Base-by-base conservation (phyloP, 2,329 filamentous ascomycete genomes). In the Talaromyces pinophilus region DNA sequence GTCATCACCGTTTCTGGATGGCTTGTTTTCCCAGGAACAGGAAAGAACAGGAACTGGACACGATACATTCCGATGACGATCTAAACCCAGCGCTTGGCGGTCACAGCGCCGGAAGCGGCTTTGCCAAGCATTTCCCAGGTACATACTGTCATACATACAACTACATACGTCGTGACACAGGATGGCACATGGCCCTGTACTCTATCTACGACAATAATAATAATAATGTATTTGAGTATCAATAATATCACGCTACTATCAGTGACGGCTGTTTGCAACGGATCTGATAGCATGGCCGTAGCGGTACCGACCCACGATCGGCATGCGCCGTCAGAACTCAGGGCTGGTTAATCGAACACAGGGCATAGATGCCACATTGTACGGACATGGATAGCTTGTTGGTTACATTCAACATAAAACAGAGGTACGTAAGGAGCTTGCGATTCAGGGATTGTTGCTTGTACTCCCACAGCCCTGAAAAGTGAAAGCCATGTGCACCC, bases 31-130 rank as follows among this genome's bases (percentile, higher is more conserved):
- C 48, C 40, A 44, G 57, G 57, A 44, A n/a, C 57, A 44, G 55
- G 33, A 59, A 33, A 28, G 54, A 30, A 19, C 17, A 19, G 33
- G 33, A n/a, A 38, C 33, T 22, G n/a, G 54, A 40, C 19, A 60
- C 38, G 35, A 44, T 42, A 46, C 38, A 60, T 60, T 46, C 38
- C 57, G 57, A 60, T 59, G 33, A 42, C 28, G 57, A 42, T 46
- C 57, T 33, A 33, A 60, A 40, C 25, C 33, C 22, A 60, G 57
- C 25, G 25, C 57, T 59, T 59, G 57, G 57, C 40, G 19, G 38
- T 33, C 57, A 60, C 57, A 30, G 38, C 38, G 38, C 57, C 57
- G 57, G 57, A 60, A 60, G 38, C 57, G 57, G 38, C n/a, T 57
- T 57, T 57, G 54, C 54, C 54, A 57, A 57, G 54, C 54, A 25